Evolutionary conservation across 495 filamentous ascomycete species (phyloP), one percentile per base, ranked within the genome.

Genomic region (Penicillium cinerascens): DNA sequence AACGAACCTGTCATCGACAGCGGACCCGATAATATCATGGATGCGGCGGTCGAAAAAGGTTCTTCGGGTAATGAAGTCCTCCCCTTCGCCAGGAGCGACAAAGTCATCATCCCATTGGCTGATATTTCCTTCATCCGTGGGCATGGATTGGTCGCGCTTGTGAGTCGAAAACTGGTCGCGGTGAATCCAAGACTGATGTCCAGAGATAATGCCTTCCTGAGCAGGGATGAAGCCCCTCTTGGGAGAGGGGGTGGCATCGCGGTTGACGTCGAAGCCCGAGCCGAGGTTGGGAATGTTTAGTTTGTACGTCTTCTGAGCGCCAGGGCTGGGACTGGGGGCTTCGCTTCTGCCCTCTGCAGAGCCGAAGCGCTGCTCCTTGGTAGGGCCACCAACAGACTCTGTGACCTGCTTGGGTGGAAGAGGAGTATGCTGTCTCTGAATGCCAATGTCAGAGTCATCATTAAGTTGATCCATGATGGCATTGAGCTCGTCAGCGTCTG

Each of bases 51-150:
- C 89, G 57, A 96, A 96, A 75, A 95, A 96, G 49, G 71, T 71
- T 61, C 80, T 86, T 16, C 88, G 84, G 25, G 82, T 78, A 54
- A 85, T 81, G 46, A 95, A 76, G 67, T 91, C 95, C 44, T 80
- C 79, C 52, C 93, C 89, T 53, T 95, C 91, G 20, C 82, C 83
- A 6, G 87, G 87, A 22, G 86, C 89, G 52, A n/a, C n/a, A 96
- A 81, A 47, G 86, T 84, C 65, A 89, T 88, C n/a, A 57, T 92
- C 87, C 93, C 93, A 97, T 63, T 97, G 92, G 55, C 89, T 96
- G 54, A 83, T 77, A 36, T 3, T 33, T 6, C 87, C 86, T 11
- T 84, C 68, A 50, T 87, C 74, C 17, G 81, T 76, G 10, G 29
- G 10, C 8, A 13, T 10, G 29, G 1, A 33, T 4, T 33, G 29